A percentile compares a stretch with the other conserved stretches of the same genome.
Evolutionary conservation across 495 filamentous ascomycete species (phyloP).

Genomic region (Tetracladium marchalianum): DNA sequence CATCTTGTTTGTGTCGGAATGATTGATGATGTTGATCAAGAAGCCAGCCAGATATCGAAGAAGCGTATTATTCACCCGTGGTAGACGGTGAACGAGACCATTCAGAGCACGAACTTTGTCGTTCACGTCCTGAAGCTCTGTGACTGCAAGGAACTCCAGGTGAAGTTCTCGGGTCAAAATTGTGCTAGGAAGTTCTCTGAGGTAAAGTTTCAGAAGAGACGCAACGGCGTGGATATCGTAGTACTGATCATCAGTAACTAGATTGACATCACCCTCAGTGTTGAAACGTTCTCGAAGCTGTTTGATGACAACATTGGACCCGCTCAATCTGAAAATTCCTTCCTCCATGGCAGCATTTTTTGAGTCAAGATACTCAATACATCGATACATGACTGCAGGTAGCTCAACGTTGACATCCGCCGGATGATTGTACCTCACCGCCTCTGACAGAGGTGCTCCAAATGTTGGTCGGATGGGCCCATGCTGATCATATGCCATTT

Average conservation of each 20-base stretch:
- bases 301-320: constrained; percentile 90
- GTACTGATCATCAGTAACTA: constrained; percentile 72
- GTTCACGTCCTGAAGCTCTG: constrained; percentile 63
- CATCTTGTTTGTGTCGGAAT: constrained; percentile 93
- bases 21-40: constrained; percentile 80
- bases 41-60: constrained; percentile 77
- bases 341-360: constrained; percentile 81
- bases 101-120: constrained; percentile 81
- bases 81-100: constrained; percentile 73
- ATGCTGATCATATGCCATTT: constrained; percentile 34
- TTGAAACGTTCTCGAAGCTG: constrained; percentile 86
- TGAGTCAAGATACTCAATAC: constrained; percentile 82
- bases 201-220: constrained; percentile 85
- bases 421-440: constrained; percentile 70
- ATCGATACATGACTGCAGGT: constrained; percentile 94
- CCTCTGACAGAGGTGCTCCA: constrained; percentile 77
- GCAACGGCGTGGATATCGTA: constrained; percentile 96
- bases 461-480: constrained; percentile 66
- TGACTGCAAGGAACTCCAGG: constrained; percentile 76
- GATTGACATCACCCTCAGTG: constrained; percentile 84
- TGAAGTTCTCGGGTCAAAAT: constrained; percentile 88
- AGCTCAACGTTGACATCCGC: constrained; percentile 59
- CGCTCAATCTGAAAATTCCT: constrained; percentile 92
- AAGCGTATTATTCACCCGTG: constrained; percentile 67
- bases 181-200: constrained; percentile 82